Base-by-base conservation (phyloP, 2,329 filamentous ascomycete species). In the Aspergillus thermomutatus region DNA sequence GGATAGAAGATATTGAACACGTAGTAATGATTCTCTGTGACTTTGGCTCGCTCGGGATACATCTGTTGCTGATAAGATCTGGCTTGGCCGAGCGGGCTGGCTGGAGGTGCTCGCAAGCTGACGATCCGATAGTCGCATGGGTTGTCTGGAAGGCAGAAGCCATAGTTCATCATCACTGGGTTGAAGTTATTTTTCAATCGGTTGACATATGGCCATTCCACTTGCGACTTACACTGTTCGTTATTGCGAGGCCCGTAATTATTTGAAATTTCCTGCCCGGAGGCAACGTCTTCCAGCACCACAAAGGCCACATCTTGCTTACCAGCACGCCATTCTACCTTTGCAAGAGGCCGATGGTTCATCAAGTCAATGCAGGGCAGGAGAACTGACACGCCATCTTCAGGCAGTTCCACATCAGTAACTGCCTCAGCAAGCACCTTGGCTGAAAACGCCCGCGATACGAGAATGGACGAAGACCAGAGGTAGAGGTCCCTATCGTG, bases 241-340 rank as follows among this genome's bases (percentile, higher is more conserved):
- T 91, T 92, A 6, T 87, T 89, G 72, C 90, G 89, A n/a, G 78
- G 74, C 28, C 88, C 88, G 66, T 92, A 92, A 69, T 90, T 91
- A 75, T 90, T 90, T 65, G 80, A 87, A 25, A 82, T 73, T 60
- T 82, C 78, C 28, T 83, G 71, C 0, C 86, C 84, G 0, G 83
- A 73, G 4, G 61, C 50, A 63, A 86, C 81, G 7, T 73, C 66
- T 10, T 79, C 72, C 23, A 80, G 70, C 2, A 80, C 76, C 43
- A 76, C 67, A 45, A 80, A 68, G 6, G 67, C 69, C 27, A 79
- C 72, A 58, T 71, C 70, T 53, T 70, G 62, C 7, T 68, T 64
- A 2, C 71, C 73, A 56, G 75, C 75, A 25, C 81, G 77, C 88
- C 88, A 91, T 45, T 78, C 72, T 1, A 86, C 81, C 45, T 80